A percentile compares a stretch with the other conserved stretches of the same genome.
Conservation (phyloP, 129 eudicot genomes). For the Calendula officinalis region DNA sequence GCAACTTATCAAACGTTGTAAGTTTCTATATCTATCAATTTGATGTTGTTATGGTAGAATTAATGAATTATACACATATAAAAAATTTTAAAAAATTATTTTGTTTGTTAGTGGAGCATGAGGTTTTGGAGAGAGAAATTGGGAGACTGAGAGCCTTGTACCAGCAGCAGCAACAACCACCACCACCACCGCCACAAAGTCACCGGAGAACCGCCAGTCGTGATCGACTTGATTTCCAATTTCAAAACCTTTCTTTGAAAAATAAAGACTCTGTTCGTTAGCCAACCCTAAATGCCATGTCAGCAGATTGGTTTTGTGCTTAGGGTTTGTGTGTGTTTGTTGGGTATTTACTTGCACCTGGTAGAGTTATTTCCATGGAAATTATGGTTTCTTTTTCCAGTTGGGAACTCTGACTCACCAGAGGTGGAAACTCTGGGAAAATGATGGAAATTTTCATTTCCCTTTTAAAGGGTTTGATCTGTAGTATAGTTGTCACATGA, state of each 20-base stretch:
- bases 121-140: constrained; percentile 82
- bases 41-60: constrained; percentile 6
- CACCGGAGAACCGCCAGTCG: constrained; percentile 65
- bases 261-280: constrained; percentile 47
- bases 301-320: constrained; percentile 11
- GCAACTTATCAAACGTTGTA: constrained; percentile 64
- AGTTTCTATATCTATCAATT: constrained; percentile 30
- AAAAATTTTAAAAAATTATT: constrained; percentile 17
- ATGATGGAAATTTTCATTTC: constrained; percentile 17
- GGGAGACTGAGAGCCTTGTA: constrained; percentile 66
- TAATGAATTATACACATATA: constrained; percentile 11
- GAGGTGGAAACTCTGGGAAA: constrained; percentile 66
- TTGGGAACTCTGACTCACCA: constrained; percentile 57
- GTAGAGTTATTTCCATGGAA: constrained; percentile 42
- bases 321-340: constrained; percentile 16
- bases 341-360: constrained; percentile 57
- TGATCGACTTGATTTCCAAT: constrained; percentile 73
- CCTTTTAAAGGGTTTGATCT: constrained; percentile 13
- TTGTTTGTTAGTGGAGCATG: constrained; percentile 80
- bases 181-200: constrained; percentile 39
- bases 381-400: constrained; percentile 27
- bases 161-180: constrained; percentile 63
- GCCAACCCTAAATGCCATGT: constrained; percentile 42
- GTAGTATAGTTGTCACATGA: constrained; percentile 20
- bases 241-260: constrained; percentile 70